Base-by-base conservation (phyloP, 2,329 filamentous ascomycete species). In the Myotisia sp. region DNA sequence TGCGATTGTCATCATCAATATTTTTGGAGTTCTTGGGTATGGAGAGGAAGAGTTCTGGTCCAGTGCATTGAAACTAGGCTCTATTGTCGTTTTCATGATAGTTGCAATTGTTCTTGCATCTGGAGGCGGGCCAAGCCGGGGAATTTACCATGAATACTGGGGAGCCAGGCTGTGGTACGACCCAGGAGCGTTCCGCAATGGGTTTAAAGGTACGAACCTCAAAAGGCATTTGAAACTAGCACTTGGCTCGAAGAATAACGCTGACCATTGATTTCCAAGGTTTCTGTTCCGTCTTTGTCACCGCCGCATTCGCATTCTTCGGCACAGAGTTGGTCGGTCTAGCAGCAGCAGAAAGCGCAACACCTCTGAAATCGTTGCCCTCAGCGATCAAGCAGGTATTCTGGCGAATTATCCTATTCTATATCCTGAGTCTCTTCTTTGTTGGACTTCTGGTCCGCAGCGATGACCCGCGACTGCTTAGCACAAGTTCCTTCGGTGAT, bases 1-100 rank as follows among this genome's bases (percentile, higher is more conserved):
- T 19, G 49, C 75, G 30, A 84, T 90, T 45, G 63, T 86, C 30
- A 45, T 56, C 28, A 87, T 92, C 56, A 92, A 92, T 51, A 57
- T 87, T 40, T 86, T 83, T 49, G 82, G 83, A 26, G 76, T 92
- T 45, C 81, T 80, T 52, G 79, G 76, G 14, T 90, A 86, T 43
- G 82, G 81, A 44, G 82, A 90, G 54, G 80, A 80, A 20, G 82
- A 90, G 49, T 87, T 87, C 44, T 61, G 82, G 42, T 85, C 87
- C 50, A 76, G 79, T 32, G 73, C 84, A 34, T 61, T 92, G 58
- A 92, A 92, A 52, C 71, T 92, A 28, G 66, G 76, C 17, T 81
- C 83, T 24, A 73, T 92, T 12, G 77, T 90, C 41, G 80, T 79
- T 37, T 90, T 86, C 58, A 84, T 87, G 74, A 71, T 92, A 34